phyloP scores from a whole-genome alignment of 2,329 filamentous ascomycete species.

The Colletotrichum destructivum region DNA sequence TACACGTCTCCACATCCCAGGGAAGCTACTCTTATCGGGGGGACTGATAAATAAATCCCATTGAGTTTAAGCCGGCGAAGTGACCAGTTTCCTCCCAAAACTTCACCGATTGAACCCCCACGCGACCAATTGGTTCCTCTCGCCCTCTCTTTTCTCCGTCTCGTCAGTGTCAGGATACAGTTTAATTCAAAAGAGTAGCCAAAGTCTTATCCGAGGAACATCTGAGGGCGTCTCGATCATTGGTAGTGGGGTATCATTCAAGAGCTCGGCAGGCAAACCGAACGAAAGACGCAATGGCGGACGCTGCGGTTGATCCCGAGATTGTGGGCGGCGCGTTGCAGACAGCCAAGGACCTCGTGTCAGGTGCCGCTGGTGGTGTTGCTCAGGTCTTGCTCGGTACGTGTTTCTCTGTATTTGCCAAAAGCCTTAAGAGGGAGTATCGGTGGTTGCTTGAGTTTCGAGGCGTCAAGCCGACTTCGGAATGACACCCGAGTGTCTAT shows the following conservation, averaged over 20 bases:
- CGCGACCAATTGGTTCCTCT: not conserved
- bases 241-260: constrained; percentile 29
- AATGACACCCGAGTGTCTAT: constrained; percentile 90
- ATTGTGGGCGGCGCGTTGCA: constrained; percentile 60
- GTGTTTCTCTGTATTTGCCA: constrained; percentile 47
- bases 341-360: constrained; percentile 89
- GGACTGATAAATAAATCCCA: constrained; percentile 9
- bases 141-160: not conserved
- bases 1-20: constrained; percentile 2
- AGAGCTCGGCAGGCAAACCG: constrained; percentile 17
- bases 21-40: constrained; percentile 5
- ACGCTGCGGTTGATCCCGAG: constrained; percentile 38
- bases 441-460: constrained; percentile 48
- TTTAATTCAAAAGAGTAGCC: not conserved
- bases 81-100: not conserved
- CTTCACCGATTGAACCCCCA: not conserved
- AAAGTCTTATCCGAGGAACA: not conserved
- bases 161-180: not conserved
- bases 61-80: constrained; percentile 9
- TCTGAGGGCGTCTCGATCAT: constrained; percentile 3
- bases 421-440: not conserved
- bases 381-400: constrained; percentile 94
- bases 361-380: constrained; percentile 91
- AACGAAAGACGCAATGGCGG: constrained; percentile 29
- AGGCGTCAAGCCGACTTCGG: constrained; percentile 93